phyloP scores from a whole-genome alignment of 495 filamentous ascomycete genomes.

The Talaromyces thailandensis region DNA sequence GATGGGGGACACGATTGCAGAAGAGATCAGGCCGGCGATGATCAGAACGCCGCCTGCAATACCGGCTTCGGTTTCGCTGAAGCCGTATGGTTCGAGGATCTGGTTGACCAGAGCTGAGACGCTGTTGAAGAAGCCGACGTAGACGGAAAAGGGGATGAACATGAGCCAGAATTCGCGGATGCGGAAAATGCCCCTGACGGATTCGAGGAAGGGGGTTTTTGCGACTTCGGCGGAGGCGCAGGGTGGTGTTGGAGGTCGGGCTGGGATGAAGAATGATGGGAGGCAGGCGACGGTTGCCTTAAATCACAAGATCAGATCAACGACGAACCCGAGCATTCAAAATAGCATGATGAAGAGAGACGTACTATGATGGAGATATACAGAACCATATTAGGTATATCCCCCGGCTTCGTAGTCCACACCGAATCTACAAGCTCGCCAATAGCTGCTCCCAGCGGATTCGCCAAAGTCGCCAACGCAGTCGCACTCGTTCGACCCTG shows the following conservation, averaged over 20 bases:
- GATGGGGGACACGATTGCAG: conserved; percentile 70
- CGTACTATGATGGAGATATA: conserved; percentile 79
- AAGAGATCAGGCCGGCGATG: conserved; percentile 67
- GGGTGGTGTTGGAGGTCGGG: conserved; percentile 65
- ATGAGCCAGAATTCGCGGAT: conserved; percentile 70
- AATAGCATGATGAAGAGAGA: background rate
- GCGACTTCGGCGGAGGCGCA: conserved; percentile 42
- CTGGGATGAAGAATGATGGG: conserved; percentile 81
- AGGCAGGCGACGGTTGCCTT: conserved; percentile 63
- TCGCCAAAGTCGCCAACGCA: conserved; percentile 73
- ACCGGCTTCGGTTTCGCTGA: conserved; percentile 71
- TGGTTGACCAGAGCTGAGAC: conserved; percentile 84
- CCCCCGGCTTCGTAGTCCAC: conserved; percentile 49
- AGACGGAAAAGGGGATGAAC: conserved; percentile 66
- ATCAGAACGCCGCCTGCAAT: conserved; percentile 89
- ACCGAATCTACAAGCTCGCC: conserved; percentile 79
- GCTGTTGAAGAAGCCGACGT: conserved; percentile 90
- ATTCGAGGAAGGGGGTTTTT: conserved; percentile 40
- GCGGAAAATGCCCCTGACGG: conserved; percentile 33
- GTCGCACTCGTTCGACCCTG: conserved; percentile 78
- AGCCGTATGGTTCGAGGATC: conserved; percentile 76
- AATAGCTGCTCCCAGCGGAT: conserved; percentile 80
- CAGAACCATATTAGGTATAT: conserved; percentile 76
- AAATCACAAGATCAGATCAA: background rate
- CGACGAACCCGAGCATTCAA: background rate